A percentile compares a stretch with the other conserved stretches of the same genome.
phyloP scores from a whole-genome alignment of 345 rosid genomes.

The Litchi chinensis region DNA sequence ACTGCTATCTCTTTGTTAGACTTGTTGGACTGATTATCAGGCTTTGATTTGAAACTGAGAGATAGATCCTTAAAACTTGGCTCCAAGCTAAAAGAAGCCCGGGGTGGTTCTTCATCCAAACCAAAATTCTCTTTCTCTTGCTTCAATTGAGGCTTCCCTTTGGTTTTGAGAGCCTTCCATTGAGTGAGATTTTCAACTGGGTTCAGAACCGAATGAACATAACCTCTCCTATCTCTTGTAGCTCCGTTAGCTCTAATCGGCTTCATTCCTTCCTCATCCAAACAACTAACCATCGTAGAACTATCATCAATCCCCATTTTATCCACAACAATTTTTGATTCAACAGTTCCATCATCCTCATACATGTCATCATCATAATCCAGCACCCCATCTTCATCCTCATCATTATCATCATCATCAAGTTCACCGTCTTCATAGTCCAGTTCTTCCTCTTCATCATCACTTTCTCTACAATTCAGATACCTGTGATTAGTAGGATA shows the following conservation, averaged over 20 bases:
- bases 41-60: constrained; percentile 44
- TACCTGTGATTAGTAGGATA: constrained; percentile 70
- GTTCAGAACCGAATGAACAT: constrained; percentile 67
- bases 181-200: constrained; percentile 94
- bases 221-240: constrained; percentile 50
- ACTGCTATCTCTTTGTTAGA: constrained; percentile 50
- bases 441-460: constrained; percentile 56
- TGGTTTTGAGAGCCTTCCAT: constrained; percentile 80
- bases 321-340: constrained; percentile 14
- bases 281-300: background rate
- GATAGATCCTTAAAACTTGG: constrained; percentile 35
- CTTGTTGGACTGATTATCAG: constrained; percentile 42
- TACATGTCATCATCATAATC: constrained; percentile 33
- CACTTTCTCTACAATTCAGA: constrained; percentile 70
- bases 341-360: constrained; percentile 31
- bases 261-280: constrained; percentile 31
- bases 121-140: constrained; percentile 71
- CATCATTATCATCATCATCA: constrained; percentile 41
- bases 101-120: constrained; percentile 40
- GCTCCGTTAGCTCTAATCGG: constrained; percentile 29
- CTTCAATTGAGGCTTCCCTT: constrained; percentile 45
- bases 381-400: constrained; percentile 17
- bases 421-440: constrained; percentile 42
- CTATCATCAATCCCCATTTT: constrained; percentile 30
- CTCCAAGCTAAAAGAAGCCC: constrained; percentile 36